phyloP scores from a whole-genome alignment of 2,329 filamentous ascomycete genomes.

The Diaporthe nobilis region DNA sequence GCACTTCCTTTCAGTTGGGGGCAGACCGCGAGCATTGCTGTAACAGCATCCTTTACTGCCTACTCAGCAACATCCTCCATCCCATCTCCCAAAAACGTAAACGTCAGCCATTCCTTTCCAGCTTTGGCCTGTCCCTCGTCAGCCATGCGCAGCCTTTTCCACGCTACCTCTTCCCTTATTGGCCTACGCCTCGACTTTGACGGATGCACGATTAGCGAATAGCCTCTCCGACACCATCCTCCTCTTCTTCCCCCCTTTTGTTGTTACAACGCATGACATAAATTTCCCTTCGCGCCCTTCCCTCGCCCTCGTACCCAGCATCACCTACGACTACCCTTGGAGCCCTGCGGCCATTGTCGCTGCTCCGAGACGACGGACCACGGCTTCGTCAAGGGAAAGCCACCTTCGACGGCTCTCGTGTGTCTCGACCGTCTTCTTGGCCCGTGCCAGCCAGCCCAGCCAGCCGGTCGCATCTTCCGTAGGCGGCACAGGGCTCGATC shows the following conservation, averaged over 20 bases:
- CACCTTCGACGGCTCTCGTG: background rate
- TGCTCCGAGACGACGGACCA: background rate
- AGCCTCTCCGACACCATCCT: slow-evolving; percentile 28
- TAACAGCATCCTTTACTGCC: slow-evolving; percentile 17
- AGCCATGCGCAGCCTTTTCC: slow-evolving; percentile 36
- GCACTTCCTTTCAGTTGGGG: slow-evolving; percentile 3
- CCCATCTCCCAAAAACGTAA: slow-evolving; percentile 18
- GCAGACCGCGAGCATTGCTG: background rate
- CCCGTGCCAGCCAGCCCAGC: slow-evolving; percentile 10
- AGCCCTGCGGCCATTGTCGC: slow-evolving; percentile 2
- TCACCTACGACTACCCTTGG: background rate
- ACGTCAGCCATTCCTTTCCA: slow-evolving; percentile 33
- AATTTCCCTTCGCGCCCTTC: slow-evolving; percentile 17
- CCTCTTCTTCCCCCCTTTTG: slow-evolving; percentile 5
- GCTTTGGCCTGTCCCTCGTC: slow-evolving; percentile 31
- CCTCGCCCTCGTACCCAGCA: background rate
- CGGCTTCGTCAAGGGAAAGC: background rate
- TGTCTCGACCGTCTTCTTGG: slow-evolving; percentile 12
- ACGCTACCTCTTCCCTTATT: slow-evolving; percentile 32
- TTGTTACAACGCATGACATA: slow-evolving; percentile 21
- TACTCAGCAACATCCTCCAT: background rate
- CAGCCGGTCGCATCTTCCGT: slow-evolving; percentile 16
- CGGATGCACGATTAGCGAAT: slow-evolving; percentile 40
- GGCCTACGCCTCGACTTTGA: slow-evolving; percentile 35
- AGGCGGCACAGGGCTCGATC: background rate